These are phyloP conservation scores for Pythium folliculosum DNA, from an alignment of 352 stramenopile genomes.

Conservation along the genomic window DNA sequence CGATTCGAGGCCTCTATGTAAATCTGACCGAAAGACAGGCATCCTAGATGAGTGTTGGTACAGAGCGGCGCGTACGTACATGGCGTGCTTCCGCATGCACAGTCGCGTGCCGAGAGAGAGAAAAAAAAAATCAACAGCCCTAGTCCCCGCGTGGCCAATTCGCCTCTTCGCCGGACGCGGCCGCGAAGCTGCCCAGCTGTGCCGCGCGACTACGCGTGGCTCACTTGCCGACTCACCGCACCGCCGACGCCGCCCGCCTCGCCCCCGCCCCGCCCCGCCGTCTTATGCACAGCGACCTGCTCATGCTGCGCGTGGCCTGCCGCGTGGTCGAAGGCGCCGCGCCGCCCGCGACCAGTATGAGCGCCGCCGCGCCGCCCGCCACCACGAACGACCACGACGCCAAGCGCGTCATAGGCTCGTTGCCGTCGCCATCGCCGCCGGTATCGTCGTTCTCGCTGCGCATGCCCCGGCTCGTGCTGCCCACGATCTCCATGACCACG, in stretches of 20 bases:
- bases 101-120: neutral
- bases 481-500: conserved; percentile 9
- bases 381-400: neutral
- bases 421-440: neutral
- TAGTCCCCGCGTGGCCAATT: conserved; percentile 31
- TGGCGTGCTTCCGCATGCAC: conserved; percentile 12
- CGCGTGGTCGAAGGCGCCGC: conserved; percentile 35
- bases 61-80: neutral
- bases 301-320: conserved; percentile 36
- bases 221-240: conserved; percentile 5
- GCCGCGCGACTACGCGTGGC: neutral
- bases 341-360: neutral
- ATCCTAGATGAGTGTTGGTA: neutral
- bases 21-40: too few species aligned
- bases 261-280: neutral
- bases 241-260: too few species aligned
- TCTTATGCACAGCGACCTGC: conserved; percentile 32
- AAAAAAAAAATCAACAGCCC: conserved; percentile 2
- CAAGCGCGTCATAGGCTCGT: neutral
- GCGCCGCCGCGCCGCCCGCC: neutral
- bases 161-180: conserved; percentile 20
- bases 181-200: neutral
- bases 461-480: conserved; percentile 15
- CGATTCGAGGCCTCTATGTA: neutral
- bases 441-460: neutral